These are phyloP conservation scores for Anthoceros angustus DNA, from an alignment of 225 moss, liverwort and hornwort genomes.

Conservation along the genomic window DNA sequence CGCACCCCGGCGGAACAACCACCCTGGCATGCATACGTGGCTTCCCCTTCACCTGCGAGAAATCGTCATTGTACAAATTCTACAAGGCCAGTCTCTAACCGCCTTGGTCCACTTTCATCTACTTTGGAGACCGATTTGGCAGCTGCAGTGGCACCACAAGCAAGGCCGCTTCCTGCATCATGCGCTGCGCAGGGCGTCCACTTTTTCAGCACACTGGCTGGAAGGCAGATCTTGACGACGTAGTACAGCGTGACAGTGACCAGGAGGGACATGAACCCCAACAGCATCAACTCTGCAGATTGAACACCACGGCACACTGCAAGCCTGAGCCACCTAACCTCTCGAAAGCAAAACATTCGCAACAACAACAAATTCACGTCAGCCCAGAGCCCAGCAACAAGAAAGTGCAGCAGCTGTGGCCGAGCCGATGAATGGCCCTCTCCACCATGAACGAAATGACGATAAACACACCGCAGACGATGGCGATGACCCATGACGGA, in stretches of 20 bases:
- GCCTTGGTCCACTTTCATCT: neutral
- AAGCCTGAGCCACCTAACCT: neutral
- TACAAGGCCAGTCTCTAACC: neutral
- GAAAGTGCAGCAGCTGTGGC: slow-evolving; percentile 6
- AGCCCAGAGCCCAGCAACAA: neutral
- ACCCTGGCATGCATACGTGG: neutral
- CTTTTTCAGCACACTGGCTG: neutral
- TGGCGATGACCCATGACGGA: slow-evolving; percentile 28
- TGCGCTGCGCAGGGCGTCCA: neutral
- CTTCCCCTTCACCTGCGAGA: neutral
- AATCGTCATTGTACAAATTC: neutral
- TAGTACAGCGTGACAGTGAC: neutral
- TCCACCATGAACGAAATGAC: slow-evolving; percentile 22
- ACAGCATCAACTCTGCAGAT: slow-evolving; percentile 13
- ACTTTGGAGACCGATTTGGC: neutral
- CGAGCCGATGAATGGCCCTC: slow-evolving; percentile 20
- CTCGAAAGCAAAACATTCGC: neutral
- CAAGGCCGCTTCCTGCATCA: neutral
- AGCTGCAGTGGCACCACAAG: neutral
- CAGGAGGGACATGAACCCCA: slow-evolving; percentile 11
- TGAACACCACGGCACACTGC: neutral
- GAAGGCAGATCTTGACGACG: neutral
- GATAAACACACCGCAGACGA: slow-evolving; percentile 20
- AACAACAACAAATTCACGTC: neutral
- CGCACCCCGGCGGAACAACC: neutral